Evolutionary conservation across 2,329 filamentous ascomycete genomes (phyloP).

Genomic region (Samsoniella hepiali): DNA sequence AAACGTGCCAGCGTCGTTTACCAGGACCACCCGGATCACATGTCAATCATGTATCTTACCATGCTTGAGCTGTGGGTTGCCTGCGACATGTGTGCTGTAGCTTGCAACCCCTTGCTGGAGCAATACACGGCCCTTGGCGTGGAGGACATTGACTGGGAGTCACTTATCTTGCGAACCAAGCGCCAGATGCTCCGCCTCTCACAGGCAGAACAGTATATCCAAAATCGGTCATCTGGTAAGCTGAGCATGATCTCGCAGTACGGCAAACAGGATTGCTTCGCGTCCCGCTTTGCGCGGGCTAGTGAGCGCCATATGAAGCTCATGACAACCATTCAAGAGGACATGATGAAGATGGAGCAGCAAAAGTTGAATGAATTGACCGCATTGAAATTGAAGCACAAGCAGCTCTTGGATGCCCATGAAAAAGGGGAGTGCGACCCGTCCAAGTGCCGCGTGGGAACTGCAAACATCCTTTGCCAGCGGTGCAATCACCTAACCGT

Average conservation of each 20-base stretch:
- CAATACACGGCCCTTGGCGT: conserved; percentile 45
- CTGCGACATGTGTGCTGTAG: conserved; percentile 47
- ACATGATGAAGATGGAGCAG: neutral
- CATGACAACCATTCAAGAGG: neutral
- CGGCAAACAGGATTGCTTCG: neutral
- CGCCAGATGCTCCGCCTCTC: conserved; percentile 43
- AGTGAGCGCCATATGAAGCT: neutral
- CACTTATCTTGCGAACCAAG: conserved; percentile 43
- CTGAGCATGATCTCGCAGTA: neutral
- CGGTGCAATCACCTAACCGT: neutral
- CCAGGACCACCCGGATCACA: conserved; percentile 37
- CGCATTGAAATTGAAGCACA: rapidly evolving
- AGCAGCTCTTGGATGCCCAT: neutral
- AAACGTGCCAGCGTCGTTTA: conserved; percentile 32
- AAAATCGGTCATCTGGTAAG: neutral
- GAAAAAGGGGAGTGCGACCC: neutral
- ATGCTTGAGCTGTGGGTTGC: conserved; percentile 57
- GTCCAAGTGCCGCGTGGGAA: neutral
- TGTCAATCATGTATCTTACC: conserved; percentile 54
- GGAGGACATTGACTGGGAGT: conserved; percentile 30
- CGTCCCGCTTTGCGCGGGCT: neutral
- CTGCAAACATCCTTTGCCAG: neutral
- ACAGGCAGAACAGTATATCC: conserved; percentile 45
- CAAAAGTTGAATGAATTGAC: neutral
- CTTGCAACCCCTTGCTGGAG: conserved; percentile 36